Evolutionary conservation across 2,329 filamentous ascomycete species (phyloP).

Genomic region (Hymenotorrendiella dingleyae): DNA sequence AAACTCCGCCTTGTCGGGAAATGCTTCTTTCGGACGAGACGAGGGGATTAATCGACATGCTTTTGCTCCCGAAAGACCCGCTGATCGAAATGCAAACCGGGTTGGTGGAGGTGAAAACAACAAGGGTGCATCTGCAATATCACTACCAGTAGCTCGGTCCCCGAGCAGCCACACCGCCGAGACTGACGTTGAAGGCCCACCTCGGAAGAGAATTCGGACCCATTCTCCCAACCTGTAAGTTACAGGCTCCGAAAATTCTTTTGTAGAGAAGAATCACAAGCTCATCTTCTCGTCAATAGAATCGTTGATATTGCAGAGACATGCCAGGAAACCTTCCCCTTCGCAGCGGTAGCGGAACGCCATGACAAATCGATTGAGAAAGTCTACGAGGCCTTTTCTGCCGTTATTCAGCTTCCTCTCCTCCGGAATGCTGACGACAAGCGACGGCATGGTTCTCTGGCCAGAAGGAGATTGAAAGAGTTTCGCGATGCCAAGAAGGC

Average conservation of each 20-base stretch:
- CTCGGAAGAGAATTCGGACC: not conserved
- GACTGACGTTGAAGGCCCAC: not conserved
- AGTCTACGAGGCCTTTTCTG: slow-evolving; percentile 42
- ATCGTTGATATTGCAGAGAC: slow-evolving; percentile 46
- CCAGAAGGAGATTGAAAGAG: slow-evolving; percentile 37
- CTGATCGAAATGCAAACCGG: no score
- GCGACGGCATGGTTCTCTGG: slow-evolving; percentile 37
- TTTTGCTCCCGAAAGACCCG: not conserved
- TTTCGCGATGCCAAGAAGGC: slow-evolving; percentile 34
- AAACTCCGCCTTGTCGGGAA: not conserved
- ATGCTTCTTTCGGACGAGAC: not conserved
- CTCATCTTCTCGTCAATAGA: slow-evolving; percentile 25
- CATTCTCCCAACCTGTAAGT: slow-evolving; percentile 25
- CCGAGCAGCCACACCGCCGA: not conserved
- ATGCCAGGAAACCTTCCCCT: slow-evolving; percentile 41
- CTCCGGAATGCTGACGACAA: slow-evolving; percentile 41
- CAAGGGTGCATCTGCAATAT: no score
- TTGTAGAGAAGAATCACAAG: not conserved
- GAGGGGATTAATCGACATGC: not conserved
- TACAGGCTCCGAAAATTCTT: not conserved
- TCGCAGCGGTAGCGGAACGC: slow-evolving; percentile 39
- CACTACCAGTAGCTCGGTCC: no score
- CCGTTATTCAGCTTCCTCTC: slow-evolving; percentile 43
- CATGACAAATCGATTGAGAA: slow-evolving; percentile 38
- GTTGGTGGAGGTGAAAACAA: no score